phyloP scores from a whole-genome alignment of 2,329 filamentous ascomycete species.

The Plenodomus biglobosus region DNA sequence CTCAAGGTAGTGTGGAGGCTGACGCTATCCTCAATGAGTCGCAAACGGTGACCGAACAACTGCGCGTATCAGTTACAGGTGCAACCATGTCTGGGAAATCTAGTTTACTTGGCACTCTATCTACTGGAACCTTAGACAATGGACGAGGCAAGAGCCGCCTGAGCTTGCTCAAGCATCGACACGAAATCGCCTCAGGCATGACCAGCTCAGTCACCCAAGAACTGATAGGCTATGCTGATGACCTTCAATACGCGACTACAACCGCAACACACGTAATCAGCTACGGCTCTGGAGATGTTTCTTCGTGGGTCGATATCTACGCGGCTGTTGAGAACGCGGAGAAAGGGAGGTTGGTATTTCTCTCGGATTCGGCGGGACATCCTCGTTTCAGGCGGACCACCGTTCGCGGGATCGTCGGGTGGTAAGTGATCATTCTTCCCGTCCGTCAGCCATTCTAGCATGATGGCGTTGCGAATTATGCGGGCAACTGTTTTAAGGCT shows the following conservation, averaged over 20 bases:
- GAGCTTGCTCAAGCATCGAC: conserved; percentile 85
- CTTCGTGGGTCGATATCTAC: conserved; percentile 94
- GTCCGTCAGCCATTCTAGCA: neutral
- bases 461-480: neutral
- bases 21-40: conserved; percentile 4
- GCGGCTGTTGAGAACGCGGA: conserved; percentile 70
- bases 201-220: conserved; percentile 96
- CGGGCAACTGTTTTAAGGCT: neutral
- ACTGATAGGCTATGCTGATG: conserved; percentile 73
- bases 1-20: neutral
- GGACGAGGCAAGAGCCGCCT: conserved; percentile 87
- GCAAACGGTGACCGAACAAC: conserved; percentile 56
- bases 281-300: conserved; percentile 81
- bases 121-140: conserved; percentile 86
- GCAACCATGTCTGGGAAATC: conserved; percentile 93
- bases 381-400: conserved; percentile 87
- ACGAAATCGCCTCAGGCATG: conserved; percentile 87
- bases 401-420: conserved; percentile 85
- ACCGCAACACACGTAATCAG: conserved; percentile 63
- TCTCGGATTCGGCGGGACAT: conserved; percentile 91
- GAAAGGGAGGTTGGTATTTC: conserved; percentile 75
- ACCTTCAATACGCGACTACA: conserved; percentile 13
- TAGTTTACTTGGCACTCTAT: conserved; percentile 82
- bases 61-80: conserved; percentile 84
- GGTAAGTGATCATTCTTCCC: conserved; percentile 49